phyloP scores from a whole-genome alignment of 805 yeast species.

The Kurtzmaniella fragi region DNA sequence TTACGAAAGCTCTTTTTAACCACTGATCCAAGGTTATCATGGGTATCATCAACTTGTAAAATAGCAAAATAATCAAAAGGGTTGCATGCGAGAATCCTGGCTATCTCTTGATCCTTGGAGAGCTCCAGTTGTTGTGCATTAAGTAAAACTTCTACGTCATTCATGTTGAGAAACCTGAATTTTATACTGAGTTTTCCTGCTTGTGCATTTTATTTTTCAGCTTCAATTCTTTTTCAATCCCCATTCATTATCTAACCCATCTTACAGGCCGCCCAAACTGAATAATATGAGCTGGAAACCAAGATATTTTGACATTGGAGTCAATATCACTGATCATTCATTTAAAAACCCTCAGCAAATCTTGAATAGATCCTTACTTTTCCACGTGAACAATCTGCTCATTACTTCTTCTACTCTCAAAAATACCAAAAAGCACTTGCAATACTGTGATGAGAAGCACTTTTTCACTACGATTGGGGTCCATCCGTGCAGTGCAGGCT shows the following conservation, averaged over 20 bases:
- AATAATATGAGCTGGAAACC: constrained; percentile 26
- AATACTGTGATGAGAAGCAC: constrained; percentile 39
- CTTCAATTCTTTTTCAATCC: not conserved
- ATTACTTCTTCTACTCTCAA: constrained; percentile 77
- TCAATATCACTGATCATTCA: constrained; percentile 87
- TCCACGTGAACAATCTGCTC: constrained; percentile 64
- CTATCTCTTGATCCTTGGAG: constrained; percentile 48
- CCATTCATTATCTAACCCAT: not conserved
- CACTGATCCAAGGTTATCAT: constrained; percentile 25
- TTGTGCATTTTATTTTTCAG: not conserved
- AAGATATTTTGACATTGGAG: constrained; percentile 44
- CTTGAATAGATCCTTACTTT: constrained; percentile 57
- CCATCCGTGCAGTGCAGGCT: constrained; percentile 83
- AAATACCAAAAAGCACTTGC: constrained; percentile 62
- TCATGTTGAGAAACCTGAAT: constrained; percentile 4
- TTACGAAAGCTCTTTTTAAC: constrained; percentile 48
- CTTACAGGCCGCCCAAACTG: too few relatives aligned
- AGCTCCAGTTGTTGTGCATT: constrained; percentile 21
- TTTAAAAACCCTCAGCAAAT: constrained; percentile 69
- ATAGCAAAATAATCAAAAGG: constrained; percentile 52
- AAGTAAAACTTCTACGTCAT: constrained; percentile 13
- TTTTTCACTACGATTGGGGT: constrained; percentile 80
- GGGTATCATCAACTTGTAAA: constrained; percentile 40
- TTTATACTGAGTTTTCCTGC: not conserved
- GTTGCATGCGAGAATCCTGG: constrained; percentile 45